Conservation (phyloP, 192 early-diverging fungal genomes). For the Coemansia sp. region DNA sequence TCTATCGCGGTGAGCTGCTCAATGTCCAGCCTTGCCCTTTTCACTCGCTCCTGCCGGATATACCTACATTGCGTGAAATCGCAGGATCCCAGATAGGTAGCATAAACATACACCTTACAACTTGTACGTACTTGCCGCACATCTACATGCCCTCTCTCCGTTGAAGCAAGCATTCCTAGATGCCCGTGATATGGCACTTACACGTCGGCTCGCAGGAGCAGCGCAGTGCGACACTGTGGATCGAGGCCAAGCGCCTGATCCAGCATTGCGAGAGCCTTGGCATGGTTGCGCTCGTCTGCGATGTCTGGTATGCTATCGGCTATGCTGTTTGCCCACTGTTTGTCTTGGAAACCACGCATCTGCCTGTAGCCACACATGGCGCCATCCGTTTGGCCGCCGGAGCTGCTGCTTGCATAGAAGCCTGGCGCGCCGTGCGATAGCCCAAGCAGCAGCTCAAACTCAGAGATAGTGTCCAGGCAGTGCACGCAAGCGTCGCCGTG, state of each 20-base stretch:
- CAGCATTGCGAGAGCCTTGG: constrained; percentile 8
- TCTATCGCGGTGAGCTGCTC: not conserved
- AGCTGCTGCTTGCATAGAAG: not conserved
- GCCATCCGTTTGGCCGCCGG: not conserved
- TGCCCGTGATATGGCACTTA: constrained; percentile 2
- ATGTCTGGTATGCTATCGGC: constrained; percentile 13
- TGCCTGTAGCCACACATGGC: not conserved
- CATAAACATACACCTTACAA: too few species aligned
- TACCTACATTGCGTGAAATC: constrained; percentile 5
- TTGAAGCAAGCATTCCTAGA: too few species aligned
- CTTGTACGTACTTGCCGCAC: too few species aligned
- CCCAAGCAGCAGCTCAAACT: constrained; percentile 19
- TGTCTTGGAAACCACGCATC: constrained; percentile 17
- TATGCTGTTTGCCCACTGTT: constrained; percentile 19
- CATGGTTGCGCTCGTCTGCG: not conserved
- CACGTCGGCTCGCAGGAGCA: constrained; percentile 9
- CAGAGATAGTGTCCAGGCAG: constrained; percentile 13
- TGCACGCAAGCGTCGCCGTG: constrained; percentile 9
- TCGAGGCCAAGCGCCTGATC: constrained; percentile 14
- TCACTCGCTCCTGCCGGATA: constrained; percentile 1
- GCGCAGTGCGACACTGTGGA: constrained; percentile 8
- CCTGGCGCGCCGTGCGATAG: constrained; percentile 1
- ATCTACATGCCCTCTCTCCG: too few species aligned
- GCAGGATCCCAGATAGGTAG: not conserved
- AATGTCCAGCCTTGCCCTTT: constrained; percentile 6